Evolutionary conservation across 768 basidiomycete species (phyloP).

Genomic region (Suillus placidus): DNA sequence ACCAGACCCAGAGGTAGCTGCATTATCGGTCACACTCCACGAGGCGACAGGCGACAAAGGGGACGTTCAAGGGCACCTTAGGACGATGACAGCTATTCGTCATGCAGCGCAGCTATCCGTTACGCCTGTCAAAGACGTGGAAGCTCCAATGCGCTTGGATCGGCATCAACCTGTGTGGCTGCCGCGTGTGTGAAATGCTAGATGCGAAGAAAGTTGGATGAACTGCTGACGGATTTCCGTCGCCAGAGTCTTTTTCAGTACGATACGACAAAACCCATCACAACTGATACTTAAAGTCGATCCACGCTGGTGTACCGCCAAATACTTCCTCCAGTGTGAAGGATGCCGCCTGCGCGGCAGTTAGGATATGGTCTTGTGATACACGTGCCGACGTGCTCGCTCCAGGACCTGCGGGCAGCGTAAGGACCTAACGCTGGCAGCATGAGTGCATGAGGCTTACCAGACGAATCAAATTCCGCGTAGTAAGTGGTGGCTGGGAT

Average conservation of each 20-base stretch:
- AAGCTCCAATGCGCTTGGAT: constrained; percentile 38
- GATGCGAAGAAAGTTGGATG: neutral
- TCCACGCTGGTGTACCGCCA: constrained; percentile 52
- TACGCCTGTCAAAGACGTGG: constrained; percentile 46
- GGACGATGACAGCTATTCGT: constrained; percentile 43
- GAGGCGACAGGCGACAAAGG: constrained; percentile 19
- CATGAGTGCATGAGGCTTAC: constrained; percentile 28
- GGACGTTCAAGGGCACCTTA: constrained; percentile 15
- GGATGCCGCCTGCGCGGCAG: constrained; percentile 12
- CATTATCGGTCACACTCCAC: constrained; percentile 34
- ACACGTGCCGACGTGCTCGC: constrained; percentile 48
- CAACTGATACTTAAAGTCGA: constrained; percentile 51
- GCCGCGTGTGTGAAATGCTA: neutral
- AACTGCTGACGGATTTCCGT: neutral
- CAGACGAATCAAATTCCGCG: constrained; percentile 56
- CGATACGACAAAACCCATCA: constrained; percentile 21
- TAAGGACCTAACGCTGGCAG: neutral
- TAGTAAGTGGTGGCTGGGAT: constrained; percentile 61
- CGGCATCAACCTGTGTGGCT: constrained; percentile 29
- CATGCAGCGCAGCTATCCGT: constrained; percentile 48
- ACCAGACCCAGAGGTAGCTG: constrained; percentile 40
- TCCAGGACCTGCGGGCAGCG: constrained; percentile 46
- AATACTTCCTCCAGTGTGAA: constrained; percentile 58
- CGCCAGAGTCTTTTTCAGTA: neutral
- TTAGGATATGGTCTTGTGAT: constrained; percentile 51